Evolutionary conservation across 164 flowering plant genomes (phyloP).

Genomic region (Stephania japonica): DNA sequence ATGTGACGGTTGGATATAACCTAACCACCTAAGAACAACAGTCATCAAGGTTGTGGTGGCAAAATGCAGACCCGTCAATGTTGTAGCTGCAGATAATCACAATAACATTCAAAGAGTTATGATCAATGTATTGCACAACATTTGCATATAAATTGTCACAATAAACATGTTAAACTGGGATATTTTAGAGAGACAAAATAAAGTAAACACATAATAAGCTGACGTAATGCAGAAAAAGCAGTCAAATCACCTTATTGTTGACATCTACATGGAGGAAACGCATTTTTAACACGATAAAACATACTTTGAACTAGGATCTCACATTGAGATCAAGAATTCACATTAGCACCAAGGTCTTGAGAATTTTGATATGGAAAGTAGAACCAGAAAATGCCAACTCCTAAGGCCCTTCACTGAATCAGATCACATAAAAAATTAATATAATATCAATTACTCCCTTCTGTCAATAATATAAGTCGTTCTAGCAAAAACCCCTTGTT

Average conservation of each 20-base stretch:
- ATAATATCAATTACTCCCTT: too few species aligned
- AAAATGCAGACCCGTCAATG: constrained; percentile 90
- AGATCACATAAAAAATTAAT: constrained; percentile 11
- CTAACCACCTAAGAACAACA: constrained; percentile 55
- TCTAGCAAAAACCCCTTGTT: too few species aligned
- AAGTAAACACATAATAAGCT: not conserved
- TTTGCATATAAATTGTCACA: not conserved
- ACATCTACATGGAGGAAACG: not conserved
- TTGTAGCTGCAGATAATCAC: constrained; percentile 63
- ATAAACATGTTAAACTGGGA: not conserved
- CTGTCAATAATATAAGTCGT: too few species aligned
- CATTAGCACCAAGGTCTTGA: too few species aligned
- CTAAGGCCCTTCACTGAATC: too few species aligned
- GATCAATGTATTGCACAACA: not conserved
- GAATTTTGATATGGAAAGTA: too few species aligned
- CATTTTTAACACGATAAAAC: not conserved
- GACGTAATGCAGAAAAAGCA: not conserved
- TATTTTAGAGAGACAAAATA: not conserved
- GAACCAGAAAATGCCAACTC: too few species aligned
- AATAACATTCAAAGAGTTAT: constrained; percentile 3
- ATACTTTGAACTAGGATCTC: not conserved
- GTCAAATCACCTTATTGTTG: not conserved
- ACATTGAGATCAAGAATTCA: too few species aligned
- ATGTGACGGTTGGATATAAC: constrained; percentile 72
- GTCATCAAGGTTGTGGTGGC: constrained; percentile 79